Evolutionary conservation across 1,284 basidiomycete species (phyloP).

Genomic region (Phylloboletellus chloephorus): DNA sequence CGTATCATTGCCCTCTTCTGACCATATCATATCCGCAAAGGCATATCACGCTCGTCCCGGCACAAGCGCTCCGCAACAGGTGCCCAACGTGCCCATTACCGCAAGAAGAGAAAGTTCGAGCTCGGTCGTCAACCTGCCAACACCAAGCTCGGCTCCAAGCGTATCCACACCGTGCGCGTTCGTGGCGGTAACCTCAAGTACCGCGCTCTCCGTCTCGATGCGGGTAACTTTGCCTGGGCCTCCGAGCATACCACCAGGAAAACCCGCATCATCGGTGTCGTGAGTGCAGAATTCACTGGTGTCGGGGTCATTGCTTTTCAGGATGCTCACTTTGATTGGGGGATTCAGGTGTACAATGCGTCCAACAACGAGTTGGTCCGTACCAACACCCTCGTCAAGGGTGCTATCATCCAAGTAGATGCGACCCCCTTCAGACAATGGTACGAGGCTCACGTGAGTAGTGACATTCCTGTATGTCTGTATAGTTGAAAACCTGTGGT

Average conservation of each 20-base stretch:
- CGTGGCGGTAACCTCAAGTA: constrained; percentile 92
- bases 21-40: constrained; percentile 37
- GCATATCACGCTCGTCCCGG: constrained; percentile 91
- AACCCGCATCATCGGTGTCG: constrained; percentile 91
- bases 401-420: constrained; percentile 92
- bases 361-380: constrained; percentile 99
- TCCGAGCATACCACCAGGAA: constrained; percentile 90
- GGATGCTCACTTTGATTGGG: constrained; percentile 6
- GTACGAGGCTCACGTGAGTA: constrained; percentile 91
- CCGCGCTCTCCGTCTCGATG: constrained; percentile 89
- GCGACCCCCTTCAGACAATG: constrained; percentile 97
- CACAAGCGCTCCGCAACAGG: constrained; percentile 93
- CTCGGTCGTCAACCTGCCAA: constrained; percentile 92
- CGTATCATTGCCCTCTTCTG: neutral
- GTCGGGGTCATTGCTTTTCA: constrained; percentile 5
- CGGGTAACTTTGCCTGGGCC: constrained; percentile 96
- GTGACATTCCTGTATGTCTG: neutral
- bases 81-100: constrained; percentile 91
- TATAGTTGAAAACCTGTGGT: constrained; percentile 9
- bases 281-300: constrained; percentile 43
- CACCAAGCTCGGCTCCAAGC: constrained; percentile 92
- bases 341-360: constrained; percentile 85
- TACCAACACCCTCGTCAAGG: constrained; percentile 96
- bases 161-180: constrained; percentile 87
- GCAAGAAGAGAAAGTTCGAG: constrained; percentile 99